phyloP scores from a whole-genome alignment of 2,329 filamentous ascomycete species.

The Cordyceps tenuipes region DNA sequence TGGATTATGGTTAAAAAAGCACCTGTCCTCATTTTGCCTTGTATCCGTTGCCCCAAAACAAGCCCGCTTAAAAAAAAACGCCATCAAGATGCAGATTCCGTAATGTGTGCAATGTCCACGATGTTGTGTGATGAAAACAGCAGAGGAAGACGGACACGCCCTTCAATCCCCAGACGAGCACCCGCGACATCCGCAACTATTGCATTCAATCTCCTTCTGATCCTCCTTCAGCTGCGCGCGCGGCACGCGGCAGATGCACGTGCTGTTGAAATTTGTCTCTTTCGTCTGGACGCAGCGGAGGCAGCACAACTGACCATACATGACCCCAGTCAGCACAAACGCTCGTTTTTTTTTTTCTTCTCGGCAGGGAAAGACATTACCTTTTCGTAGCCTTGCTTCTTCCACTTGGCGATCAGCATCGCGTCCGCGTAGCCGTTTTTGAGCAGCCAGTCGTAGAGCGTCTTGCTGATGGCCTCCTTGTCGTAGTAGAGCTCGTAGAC shows the following conservation, averaged over 20 bases:
- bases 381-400: constrained; percentile 99
- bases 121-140: not conserved
- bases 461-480: constrained; percentile 88
- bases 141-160: not conserved
- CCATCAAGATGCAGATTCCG: constrained; percentile 2
- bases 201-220: constrained; percentile 75
- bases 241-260: constrained; percentile 93
- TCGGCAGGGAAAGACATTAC: constrained; percentile 30
- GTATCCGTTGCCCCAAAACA: not conserved
- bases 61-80: constrained; percentile 5
- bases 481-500: constrained; percentile 98
- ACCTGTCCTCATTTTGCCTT: not conserved
- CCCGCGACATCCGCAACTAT: constrained; percentile 88
- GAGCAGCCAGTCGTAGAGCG: constrained; percentile 89
- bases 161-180: constrained; percentile 75
- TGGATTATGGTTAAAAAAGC: not conserved
- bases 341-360: not conserved
- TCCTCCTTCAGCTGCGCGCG: constrained; percentile 83
- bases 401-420: constrained; percentile 98
- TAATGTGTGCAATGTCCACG: not conserved
- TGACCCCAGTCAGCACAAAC: constrained; percentile 19
- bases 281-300: constrained; percentile 97
- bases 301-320: constrained; percentile 67
- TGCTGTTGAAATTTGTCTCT: constrained; percentile 97
- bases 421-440: constrained; percentile 96